Evolutionary conservation across 1,284 basidiomycete species (phyloP).

Genomic region (Rhodotorula sp.): DNA sequence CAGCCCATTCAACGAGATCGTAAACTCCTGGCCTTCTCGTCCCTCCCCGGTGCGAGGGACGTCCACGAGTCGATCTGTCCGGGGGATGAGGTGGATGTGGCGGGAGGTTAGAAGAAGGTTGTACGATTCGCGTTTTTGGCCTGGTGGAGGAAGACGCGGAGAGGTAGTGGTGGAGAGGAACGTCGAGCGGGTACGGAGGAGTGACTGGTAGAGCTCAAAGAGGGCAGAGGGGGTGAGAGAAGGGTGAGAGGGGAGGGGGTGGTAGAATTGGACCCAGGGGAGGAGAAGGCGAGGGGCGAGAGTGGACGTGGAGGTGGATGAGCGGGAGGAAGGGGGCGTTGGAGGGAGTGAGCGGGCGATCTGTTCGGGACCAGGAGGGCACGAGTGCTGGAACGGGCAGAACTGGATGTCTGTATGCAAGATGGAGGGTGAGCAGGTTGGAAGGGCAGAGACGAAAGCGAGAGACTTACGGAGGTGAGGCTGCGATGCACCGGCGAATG

Average conservation of each 20-base stretch:
- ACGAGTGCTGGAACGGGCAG: slow-evolving; percentile 26
- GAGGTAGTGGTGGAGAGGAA: slow-evolving; percentile 1
- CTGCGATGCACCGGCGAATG: slow-evolving; percentile 30
- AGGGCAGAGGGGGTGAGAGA: background rate
- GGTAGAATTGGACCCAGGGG: slow-evolving; percentile 24
- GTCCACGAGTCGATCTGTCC: slow-evolving; percentile 7
- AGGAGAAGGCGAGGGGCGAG: slow-evolving; percentile 7
- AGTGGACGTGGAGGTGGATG: background rate
- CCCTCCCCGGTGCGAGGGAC: slow-evolving; percentile 3
- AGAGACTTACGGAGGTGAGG: slow-evolving; percentile 26
- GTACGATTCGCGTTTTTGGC: slow-evolving; percentile 16
- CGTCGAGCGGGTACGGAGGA: background rate
- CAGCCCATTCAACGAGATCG: slow-evolving; percentile 26
- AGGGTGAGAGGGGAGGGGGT: slow-evolving; percentile 5
- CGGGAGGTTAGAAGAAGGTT: slow-evolving; percentile 22
- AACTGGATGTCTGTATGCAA: slow-evolving; percentile 26
- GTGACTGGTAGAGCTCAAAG: background rate
- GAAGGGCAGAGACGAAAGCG: background rate
- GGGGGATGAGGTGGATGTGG: slow-evolving; percentile 23
- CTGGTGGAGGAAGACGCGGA: background rate
- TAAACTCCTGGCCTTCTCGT: background rate
- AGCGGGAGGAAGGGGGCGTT: background rate
- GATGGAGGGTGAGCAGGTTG: background rate
- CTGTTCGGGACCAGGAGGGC: slow-evolving; percentile 13
- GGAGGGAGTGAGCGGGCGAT: slow-evolving; percentile 15